Conservation (phyloP, 257 asterid genomes). For the Solanum phureja region DNA sequence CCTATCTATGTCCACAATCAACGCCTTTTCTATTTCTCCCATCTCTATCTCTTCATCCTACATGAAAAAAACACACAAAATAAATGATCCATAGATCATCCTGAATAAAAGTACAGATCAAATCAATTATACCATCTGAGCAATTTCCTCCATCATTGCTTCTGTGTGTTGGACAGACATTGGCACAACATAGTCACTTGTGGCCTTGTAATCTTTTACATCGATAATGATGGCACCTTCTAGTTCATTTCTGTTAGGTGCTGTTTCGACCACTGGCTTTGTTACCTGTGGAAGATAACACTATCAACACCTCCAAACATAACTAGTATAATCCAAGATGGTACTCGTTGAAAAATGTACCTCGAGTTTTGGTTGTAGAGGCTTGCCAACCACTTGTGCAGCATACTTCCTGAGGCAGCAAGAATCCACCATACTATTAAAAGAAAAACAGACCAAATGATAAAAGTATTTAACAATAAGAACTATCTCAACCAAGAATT, state of each 20-base stretch:
- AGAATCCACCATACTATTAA: neutral
- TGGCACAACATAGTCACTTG: slow-evolving; percentile 37
- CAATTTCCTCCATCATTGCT: slow-evolving; percentile 71
- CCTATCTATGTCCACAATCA: slow-evolving; percentile 44
- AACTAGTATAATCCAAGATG: neutral
- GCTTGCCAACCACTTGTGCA: slow-evolving; percentile 45
- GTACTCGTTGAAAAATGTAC: slow-evolving; percentile 13
- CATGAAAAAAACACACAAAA: neutral
- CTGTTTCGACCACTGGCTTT: slow-evolving; percentile 18
- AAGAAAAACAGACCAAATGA: neutral
- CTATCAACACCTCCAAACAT: neutral
- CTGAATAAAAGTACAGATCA: neutral
- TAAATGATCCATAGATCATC: neutral
- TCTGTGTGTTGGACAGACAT: slow-evolving; percentile 66
- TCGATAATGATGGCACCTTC: slow-evolving; percentile 27
- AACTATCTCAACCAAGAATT: neutral
- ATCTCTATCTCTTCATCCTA: slow-evolving; percentile 47
- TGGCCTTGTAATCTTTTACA: slow-evolving; percentile 21
- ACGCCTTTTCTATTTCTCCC: slow-evolving; percentile 35
- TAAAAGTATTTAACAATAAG: neutral
- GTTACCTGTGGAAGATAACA: slow-evolving; percentile 10
- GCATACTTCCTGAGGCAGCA: slow-evolving; percentile 35
- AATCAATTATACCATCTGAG: slow-evolving; percentile 40
- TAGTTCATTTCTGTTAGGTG: slow-evolving; percentile 6
- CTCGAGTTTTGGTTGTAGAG: slow-evolving; percentile 23